Evolutionary conservation across 805 yeast species (phyloP), one percentile per base, ranked within the genome.

Genomic region (Yarrowia osloensis): DNA sequence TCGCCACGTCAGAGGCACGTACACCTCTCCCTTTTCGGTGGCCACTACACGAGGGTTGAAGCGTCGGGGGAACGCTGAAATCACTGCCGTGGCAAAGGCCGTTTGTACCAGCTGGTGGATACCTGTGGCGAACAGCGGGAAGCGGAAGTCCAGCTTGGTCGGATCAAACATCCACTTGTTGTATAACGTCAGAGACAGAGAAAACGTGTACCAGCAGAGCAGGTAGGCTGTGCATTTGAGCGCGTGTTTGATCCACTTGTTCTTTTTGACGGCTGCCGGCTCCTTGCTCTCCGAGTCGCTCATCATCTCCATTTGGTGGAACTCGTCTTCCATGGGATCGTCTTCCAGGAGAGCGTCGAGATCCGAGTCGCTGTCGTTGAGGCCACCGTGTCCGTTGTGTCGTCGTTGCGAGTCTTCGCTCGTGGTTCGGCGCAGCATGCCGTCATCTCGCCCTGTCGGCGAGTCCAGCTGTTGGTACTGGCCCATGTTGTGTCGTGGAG

Each of bases 111-210:
- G 74, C 78, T 95, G 98, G 78, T 95, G 99, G 71, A 88, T 82
- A 4, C 93, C 81, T 0, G 99, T 95, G 65, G 93, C 85, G 31
- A 93, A 78, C 24, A 95, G 84, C 1, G 99, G 99, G 74, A 86
- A 95, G 35, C 86, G 84, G 72, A 95, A 88, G 74, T 90, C 85
- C 67, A 93, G 80, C 21, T 91, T 89, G 11, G 84, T 81, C 6
- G 77, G 75, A 44, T 94, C 93, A 79, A 94, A 95, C 98, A 94
- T 94, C 98, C 98, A 92, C 79, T 93, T 93, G 81, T 95, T 95
- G 79, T 94, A 95, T 44, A 79, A 74, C 7, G 79, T 76, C 17
- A 79, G 69, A 4, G 78, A 69, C 21, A 79, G 73, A 19, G 80
- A 77, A 69, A 78, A 79, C 11, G 71, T 49, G 69, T 78, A 79